Conservation (phyloP, 148 eudicot genomes). For the Rhododendron kiyosumense region DNA sequence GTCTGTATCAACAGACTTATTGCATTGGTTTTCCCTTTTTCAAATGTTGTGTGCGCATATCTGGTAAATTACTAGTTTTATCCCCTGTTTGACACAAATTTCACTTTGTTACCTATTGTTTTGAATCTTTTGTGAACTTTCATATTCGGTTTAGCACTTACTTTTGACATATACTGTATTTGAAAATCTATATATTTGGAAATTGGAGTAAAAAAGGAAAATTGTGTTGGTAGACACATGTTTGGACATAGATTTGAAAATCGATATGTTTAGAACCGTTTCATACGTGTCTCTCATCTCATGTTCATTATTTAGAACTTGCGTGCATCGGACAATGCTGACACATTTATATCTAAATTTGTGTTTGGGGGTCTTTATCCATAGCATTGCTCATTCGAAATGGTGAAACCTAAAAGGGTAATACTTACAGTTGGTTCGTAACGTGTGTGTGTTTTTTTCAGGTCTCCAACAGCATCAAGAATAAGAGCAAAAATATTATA, state of each 20-base stretch:
- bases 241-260: background rate
- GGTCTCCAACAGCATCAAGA: conserved; percentile 90
- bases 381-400: background rate
- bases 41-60: background rate
- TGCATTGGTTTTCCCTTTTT: no score
- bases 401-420: background rate
- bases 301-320: no score
- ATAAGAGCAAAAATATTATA: conserved; percentile 84
- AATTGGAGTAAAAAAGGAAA: background rate
- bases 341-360: no score
- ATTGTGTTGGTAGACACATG: background rate
- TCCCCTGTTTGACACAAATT: background rate
- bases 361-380: no score
- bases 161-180: no score
- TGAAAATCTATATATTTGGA: no score
- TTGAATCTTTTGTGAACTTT: background rate
- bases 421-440: background rate
- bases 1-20: no score
- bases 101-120: background rate
- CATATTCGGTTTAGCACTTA: no score
- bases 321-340: no score
- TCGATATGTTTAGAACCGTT: no score
- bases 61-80: background rate
- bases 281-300: no score
- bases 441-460: conserved; percentile 12